These are phyloP conservation scores for Laguncularia racemosa DNA, from an alignment of 345 rosid species.

Conservation along the genomic window DNA sequence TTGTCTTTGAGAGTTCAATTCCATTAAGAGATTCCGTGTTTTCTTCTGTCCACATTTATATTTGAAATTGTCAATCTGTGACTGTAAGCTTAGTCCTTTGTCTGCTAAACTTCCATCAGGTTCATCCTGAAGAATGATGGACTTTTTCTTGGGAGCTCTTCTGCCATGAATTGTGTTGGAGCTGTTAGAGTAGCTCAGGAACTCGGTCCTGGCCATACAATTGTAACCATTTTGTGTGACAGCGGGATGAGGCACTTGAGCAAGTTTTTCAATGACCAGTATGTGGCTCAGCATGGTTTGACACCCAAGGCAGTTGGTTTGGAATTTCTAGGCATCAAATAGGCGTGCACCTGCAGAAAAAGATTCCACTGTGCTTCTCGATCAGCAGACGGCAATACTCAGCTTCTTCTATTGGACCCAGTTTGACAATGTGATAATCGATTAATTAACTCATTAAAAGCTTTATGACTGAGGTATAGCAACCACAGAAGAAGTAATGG, in stretches of 20 bases:
- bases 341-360: not conserved
- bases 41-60: too few species aligned
- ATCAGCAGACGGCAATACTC: too few species aligned
- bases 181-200: conserved; percentile 73
- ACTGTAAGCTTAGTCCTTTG: too few species aligned
- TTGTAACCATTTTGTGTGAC: conserved; percentile 88
- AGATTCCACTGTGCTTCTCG: too few species aligned
- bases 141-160: conserved; percentile 90
- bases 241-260: conserved; percentile 93
- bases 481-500: too few species aligned
- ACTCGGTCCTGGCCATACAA: conserved; percentile 84
- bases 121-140: conserved; percentile 89
- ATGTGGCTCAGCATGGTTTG: conserved; percentile 51
- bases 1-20: too few species aligned
- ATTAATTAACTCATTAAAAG: too few species aligned
- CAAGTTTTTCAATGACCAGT: conserved; percentile 65
- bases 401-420: too few species aligned
- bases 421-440: too few species aligned
- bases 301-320: conserved; percentile 60
- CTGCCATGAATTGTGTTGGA: conserved; percentile 96
- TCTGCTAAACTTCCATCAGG: conserved; percentile 23
- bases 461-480: too few species aligned
- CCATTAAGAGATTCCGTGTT: too few species aligned
- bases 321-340: conserved; percentile 48
- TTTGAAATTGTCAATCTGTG: too few species aligned